These are phyloP conservation scores for Microdochium nivale DNA, from an alignment of 2,329 filamentous ascomycete genomes.

Conservation along the genomic window DNA sequence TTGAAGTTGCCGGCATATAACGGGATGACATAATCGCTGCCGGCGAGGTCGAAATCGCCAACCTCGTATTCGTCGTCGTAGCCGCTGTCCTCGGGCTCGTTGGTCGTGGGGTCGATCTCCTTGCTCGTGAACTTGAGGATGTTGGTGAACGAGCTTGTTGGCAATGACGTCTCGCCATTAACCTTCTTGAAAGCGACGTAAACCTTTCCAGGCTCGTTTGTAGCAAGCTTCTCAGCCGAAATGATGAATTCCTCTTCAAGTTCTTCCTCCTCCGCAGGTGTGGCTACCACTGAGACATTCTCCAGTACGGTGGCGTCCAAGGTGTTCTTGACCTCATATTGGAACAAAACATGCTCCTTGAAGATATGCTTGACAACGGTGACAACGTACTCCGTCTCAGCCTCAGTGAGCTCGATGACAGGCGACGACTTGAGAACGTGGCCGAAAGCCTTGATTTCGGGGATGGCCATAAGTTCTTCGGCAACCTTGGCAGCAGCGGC, in stretches of 20 bases:
- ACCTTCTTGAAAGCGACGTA: constrained; percentile 92
- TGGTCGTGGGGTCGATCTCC: constrained; percentile 92
- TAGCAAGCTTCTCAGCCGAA: constrained; percentile 70
- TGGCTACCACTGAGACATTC: constrained; percentile 76
- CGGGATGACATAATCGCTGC: constrained; percentile 89
- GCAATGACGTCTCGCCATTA: constrained; percentile 66
- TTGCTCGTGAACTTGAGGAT: constrained; percentile 95
- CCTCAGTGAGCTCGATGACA: constrained; percentile 84
- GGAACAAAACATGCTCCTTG: constrained; percentile 91
- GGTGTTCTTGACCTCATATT: constrained; percentile 98
- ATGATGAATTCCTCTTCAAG: constrained; percentile 91
- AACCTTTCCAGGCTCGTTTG: constrained; percentile 83
- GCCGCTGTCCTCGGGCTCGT: constrained; percentile 81
- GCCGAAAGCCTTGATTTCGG: constrained; percentile 86
- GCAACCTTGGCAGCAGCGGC: constrained; percentile 83
- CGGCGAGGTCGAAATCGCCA: constrained; percentile 81
- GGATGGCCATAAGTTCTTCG: constrained; percentile 78
- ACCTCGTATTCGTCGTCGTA: constrained; percentile 99
- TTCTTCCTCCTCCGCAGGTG: constrained; percentile 73
- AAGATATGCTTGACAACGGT: constrained; percentile 93
- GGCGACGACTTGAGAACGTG: constrained; percentile 84
- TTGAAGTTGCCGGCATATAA: constrained; percentile 93
- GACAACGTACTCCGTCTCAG: constrained; percentile 96
- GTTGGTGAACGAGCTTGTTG: constrained; percentile 79
- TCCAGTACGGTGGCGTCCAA: constrained; percentile 84